Base-by-base conservation (phyloP, 1,284 basidiomycete genomes). In the Austroboletus novae-zelandiae region DNA sequence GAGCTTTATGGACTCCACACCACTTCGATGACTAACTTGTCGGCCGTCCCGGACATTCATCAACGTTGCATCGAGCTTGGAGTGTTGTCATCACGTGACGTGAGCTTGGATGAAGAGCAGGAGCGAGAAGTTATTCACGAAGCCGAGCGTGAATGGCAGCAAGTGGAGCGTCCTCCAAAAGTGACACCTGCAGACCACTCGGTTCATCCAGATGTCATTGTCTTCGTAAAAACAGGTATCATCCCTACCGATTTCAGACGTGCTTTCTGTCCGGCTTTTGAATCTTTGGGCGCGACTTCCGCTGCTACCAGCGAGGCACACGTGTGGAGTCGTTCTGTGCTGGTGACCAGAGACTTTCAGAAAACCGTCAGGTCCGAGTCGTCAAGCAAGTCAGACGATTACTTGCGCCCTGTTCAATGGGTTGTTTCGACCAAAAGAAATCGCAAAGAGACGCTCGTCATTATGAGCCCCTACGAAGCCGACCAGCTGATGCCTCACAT, bases 111-210 rank as follows among this genome's bases (percentile, higher is more conserved):
- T 6, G 77, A 80, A 55, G 78, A 79, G 50, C 78, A 80, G 51
- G 78, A 80, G 46, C 64, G 75, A 15, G 78, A 81, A 53, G 62
- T 79, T 2, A 56, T 52, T 9, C 72, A 74, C 29, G 78, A 80
- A 56, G 58, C 68, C 1, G 75, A 78, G 51, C 61, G 57, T 4
- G 75, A 78, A 53, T 14, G 32, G 15, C 64, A 60, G 5, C 61
- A 78, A 40, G 53, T 71, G 2, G 62, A 77, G 47, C 57, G 66
- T 2, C 72, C 75, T 5, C 55, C 55, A 0, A 58, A 41, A 45
- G 56, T 44, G 1, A 10, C 17, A 9, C 53, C 70, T 0, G 64
- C 61, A 0, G 8, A 0, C 1, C 72, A 71, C 39, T 25, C 29
- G 0, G 9, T 69, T 23, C 20, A 23, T 4, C 20, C 20, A 23